These are phyloP conservation scores for Cryptosporidium sp. DNA, from an alignment of 169 alveolate genomes.

Conservation along the genomic window DNA sequence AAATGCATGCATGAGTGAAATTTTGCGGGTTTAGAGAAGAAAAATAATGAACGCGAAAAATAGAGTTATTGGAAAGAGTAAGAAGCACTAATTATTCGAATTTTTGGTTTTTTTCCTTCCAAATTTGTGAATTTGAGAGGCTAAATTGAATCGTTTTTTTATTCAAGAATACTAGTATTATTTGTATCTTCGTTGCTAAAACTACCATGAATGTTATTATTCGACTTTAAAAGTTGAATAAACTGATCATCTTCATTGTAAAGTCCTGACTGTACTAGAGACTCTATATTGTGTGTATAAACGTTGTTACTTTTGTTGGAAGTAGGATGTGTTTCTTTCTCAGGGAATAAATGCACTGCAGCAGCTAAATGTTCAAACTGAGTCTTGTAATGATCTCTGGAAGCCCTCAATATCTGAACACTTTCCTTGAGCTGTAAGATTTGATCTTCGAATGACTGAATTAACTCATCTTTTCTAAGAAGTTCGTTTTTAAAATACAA, in stretches of 20 bases:
- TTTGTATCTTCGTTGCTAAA: background rate
- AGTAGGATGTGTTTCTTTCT: background rate
- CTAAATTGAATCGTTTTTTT: background rate
- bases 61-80: conserved; percentile 18
- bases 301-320: background rate
- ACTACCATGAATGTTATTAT: background rate
- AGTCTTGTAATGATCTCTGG: conserved; percentile 46
- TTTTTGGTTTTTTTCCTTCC: background rate
- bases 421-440: conserved; percentile 29
- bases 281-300: conserved; percentile 10
- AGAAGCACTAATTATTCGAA: conserved; percentile 1
- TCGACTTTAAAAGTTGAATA: conserved; percentile 28
- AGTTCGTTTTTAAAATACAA: conserved; percentile 52
- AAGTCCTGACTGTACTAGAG: conserved; percentile 60
- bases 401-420: conserved; percentile 55
- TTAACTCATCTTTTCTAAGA: conserved; percentile 34
- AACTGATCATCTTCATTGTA: conserved; percentile 62
- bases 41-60: conserved; percentile 27
- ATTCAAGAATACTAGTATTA: background rate
- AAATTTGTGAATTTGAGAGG: background rate
- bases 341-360: conserved; percentile 1
- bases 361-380: conserved; percentile 35
- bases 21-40: background rate
- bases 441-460: conserved; percentile 22
- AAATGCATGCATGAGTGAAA: conserved; percentile 5